These are phyloP conservation scores for Rhizoclosmatium globosum DNA, from an alignment of 192 early-diverging fungal genomes.

Conservation along the genomic window DNA sequence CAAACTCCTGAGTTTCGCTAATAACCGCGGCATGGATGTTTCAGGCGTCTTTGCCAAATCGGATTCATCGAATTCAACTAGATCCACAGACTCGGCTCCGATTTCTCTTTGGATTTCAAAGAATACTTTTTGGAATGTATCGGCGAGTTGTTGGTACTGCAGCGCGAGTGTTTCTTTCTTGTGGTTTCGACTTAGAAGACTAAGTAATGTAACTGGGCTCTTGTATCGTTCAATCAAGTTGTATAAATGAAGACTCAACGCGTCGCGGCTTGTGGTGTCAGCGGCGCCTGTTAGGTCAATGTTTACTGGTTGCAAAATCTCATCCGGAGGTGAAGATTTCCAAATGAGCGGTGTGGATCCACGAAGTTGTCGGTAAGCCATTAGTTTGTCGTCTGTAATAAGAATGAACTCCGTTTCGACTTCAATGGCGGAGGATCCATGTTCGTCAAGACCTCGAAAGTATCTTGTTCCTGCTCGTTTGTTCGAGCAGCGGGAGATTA, in stretches of 20 bases:
- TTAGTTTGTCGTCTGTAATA: background rate
- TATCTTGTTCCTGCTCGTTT: conserved; percentile 35
- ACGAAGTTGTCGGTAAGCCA: conserved; percentile 33
- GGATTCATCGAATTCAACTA: conserved; percentile 25
- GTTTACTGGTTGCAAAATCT: conserved; percentile 8
- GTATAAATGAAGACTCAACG: conserved; percentile 4
- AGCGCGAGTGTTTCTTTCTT: background rate
- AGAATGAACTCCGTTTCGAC: conserved; percentile 38
- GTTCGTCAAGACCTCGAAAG: conserved; percentile 25
- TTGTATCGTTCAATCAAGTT: conserved; percentile 29
- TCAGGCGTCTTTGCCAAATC: background rate
- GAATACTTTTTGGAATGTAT: conserved; percentile 14
- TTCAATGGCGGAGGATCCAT: conserved; percentile 32
- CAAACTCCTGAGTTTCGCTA: background rate
- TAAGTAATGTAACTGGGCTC: conserved; percentile 7
- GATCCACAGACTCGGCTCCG: background rate
- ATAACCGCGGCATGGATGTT: background rate
- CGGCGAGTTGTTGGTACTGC: conserved; percentile 23
- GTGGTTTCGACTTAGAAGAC: conserved; percentile 20
- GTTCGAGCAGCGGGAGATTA: conserved; percentile 30
- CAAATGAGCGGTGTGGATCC: conserved; percentile 30
- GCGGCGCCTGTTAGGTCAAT: conserved; percentile 6
- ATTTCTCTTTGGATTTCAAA: background rate
- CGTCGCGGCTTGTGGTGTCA: background rate
- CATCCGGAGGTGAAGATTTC: conserved; percentile 17